Evolutionary conservation across 31 red algal species (phyloP), one percentile per base, ranked within the genome.

Genomic region (Porphyra umbilicalis): DNA sequence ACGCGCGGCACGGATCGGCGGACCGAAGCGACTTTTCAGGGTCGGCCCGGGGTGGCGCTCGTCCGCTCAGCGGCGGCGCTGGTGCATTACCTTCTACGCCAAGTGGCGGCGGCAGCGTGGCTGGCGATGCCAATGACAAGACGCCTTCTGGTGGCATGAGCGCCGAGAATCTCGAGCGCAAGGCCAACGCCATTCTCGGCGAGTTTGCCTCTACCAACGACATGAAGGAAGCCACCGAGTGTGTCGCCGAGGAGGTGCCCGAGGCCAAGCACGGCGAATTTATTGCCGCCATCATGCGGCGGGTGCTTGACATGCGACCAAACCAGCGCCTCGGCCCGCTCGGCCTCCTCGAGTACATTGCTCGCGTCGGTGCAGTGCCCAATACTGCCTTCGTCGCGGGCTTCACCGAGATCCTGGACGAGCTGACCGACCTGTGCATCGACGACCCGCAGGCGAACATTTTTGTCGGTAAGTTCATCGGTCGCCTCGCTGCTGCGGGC

Each of bases 401-500:
- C 8, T 92, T 88, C 81, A 76, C 79, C 20, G 46, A 75, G 29
- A 36, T 93, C 30, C 37, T 97, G 67, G 42, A 76, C 29, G 42
- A 78, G 18, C 80, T 93, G 35, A 79, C 78, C 81, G 87, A 92
- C 39, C 81, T 93, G 33, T 90, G 92, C 42, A 93, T 97, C 76
- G 94, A 97, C 71, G 82, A 88, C 79, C 90, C 90, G 36, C 68
- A 86, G 67, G 82, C 85, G 33, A 75, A 76, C 13, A 84, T 89
- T 35, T 83, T 88, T 32, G 35, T 97, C 32, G 94, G 81, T n/a
- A 78, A 75, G 76, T 85, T 82, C 75, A 75, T 92, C 9, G 90
- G 87, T 20, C 79, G 71, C 0, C 80, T 78, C 33, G 87, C 87
- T n/a, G 88, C 81, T 30, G 67, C 79, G 20, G 82, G 80, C 29